A percentile compares a stretch with the other conserved stretches of the same genome.
Evolutionary conservation across 805 yeast genomes (phyloP).

Genomic region (Barnettozyma californica): DNA sequence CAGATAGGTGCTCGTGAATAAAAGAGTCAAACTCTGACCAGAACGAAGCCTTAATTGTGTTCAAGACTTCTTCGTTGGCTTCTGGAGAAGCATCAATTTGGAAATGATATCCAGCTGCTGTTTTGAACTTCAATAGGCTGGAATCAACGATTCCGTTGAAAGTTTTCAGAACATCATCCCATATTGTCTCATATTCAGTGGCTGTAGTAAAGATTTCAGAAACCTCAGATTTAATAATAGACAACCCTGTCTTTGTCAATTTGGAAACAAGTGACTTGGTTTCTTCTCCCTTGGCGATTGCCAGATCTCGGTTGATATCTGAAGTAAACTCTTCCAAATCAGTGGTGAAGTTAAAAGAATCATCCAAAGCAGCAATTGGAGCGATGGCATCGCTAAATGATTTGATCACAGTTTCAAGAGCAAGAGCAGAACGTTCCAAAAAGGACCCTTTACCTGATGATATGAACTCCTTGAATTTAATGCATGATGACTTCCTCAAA

Average conservation of each 20-base stretch:
- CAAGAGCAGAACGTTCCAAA: constrained; percentile 28
- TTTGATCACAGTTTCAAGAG: constrained; percentile 24
- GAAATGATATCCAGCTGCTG: constrained; percentile 45
- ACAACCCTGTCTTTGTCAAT: constrained; percentile 41
- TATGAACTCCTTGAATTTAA: constrained; percentile 22
- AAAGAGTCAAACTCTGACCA: constrained; percentile 63
- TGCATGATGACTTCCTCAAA: constrained; percentile 31
- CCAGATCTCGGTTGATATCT: constrained; percentile 25
- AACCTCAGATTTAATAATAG: constrained; percentile 46
- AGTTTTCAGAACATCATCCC: constrained; percentile 51
- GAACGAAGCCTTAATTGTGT: constrained; percentile 44
- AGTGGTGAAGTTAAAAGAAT: constrained; percentile 26
- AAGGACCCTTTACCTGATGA: constrained; percentile 27
- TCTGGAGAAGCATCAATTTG: constrained; percentile 51
- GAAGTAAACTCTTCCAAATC: constrained; percentile 30
- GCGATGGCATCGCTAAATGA: constrained; percentile 13
- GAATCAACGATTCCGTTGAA: constrained; percentile 35
- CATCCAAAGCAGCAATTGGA: constrained; percentile 17
- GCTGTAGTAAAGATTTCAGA: constrained; percentile 46
- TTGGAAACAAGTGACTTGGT: constrained; percentile 33
- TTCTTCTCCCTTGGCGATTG: constrained; percentile 20
- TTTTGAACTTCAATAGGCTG: constrained; percentile 28
- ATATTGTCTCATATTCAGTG: constrained; percentile 34
- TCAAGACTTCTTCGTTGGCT: constrained; percentile 36
- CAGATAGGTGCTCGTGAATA: constrained; percentile 56